Percentiles rank a stretch among this genome's conserved stretches.
Evolutionary conservation across 2,329 filamentous ascomycete genomes (phyloP).

Genomic region (Gnomoniopsis smithogilvyi): DNA sequence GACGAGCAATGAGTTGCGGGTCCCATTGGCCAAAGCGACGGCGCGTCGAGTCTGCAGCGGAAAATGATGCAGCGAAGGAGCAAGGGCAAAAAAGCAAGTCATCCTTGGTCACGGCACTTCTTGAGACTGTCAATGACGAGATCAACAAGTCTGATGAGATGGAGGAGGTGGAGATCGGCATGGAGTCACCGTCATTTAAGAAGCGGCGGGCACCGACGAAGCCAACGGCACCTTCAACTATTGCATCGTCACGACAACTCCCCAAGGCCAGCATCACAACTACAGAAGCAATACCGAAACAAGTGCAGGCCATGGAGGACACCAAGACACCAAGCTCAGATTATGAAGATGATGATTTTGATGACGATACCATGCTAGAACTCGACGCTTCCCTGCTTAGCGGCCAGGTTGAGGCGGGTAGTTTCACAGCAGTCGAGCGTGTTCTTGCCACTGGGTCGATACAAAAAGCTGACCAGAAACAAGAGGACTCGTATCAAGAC

Average conservation of each 20-base stretch:
- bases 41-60: slow-evolving; percentile 48
- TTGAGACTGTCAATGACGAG: slow-evolving; percentile 62
- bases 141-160: slow-evolving; percentile 41
- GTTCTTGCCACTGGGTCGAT: neutral
- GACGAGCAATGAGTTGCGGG: slow-evolving; percentile 67
- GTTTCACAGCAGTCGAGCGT: slow-evolving; percentile 1
- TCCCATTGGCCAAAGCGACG: slow-evolving; percentile 70
- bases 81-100: slow-evolving; percentile 46
- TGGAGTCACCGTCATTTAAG: slow-evolving; percentile 42
- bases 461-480: neutral
- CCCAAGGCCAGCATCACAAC: slow-evolving; percentile 13
- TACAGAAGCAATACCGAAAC: neutral
- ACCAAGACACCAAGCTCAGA: slow-evolving; percentile 35
- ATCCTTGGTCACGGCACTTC: slow-evolving; percentile 57
- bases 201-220: slow-evolving; percentile 30
- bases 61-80: slow-evolving; percentile 19
- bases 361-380: slow-evolving; percentile 57
- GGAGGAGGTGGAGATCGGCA: slow-evolving; percentile 26
- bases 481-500: slow-evolving; percentile 36
- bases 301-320: neutral
- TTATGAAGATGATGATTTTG: slow-evolving; percentile 55
- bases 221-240: neutral
- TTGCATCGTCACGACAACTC: slow-evolving; percentile 1
- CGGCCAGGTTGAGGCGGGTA: slow-evolving; percentile 20
- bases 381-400: slow-evolving; percentile 43